phyloP scores from a whole-genome alignment of 768 basidiomycete genomes.

The Suillus alpinus region DNA sequence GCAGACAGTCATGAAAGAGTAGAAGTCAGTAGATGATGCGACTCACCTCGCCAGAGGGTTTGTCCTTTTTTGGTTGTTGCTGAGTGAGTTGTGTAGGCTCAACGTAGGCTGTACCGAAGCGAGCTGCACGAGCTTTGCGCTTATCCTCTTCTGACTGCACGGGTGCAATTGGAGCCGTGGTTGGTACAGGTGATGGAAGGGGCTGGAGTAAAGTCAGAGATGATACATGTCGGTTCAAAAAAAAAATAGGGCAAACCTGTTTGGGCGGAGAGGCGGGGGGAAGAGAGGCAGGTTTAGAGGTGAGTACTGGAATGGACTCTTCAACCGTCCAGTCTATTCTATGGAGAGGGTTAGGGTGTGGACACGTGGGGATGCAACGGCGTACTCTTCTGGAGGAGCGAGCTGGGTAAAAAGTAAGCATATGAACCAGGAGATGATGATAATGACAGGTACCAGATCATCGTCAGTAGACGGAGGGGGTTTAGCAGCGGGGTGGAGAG shows the following conservation, averaged over 20 bases:
- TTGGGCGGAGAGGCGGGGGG: conserved; percentile 1
- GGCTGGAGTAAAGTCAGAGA: conserved; percentile 6
- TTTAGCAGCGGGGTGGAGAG: conserved; percentile 32
- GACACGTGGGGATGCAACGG: conserved; percentile 3
- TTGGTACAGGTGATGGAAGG: conserved; percentile 3
- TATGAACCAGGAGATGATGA: not conserved
- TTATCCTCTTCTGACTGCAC: conserved; percentile 46
- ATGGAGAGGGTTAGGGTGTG: conserved; percentile 7
- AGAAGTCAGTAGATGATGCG: not conserved
- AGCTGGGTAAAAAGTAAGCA: conserved; percentile 18
- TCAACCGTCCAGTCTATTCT: conserved; percentile 46
- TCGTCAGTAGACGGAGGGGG: conserved; percentile 15
- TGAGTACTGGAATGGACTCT: conserved; percentile 19
- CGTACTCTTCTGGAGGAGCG: conserved; percentile 31
- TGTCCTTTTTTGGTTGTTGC: conserved; percentile 17
- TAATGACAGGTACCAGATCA: conserved; percentile 26
- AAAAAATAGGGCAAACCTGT: conserved; percentile 1
- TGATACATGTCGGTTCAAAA: not conserved
- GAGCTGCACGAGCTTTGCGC: conserved; percentile 58
- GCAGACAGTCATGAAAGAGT: not conserved
- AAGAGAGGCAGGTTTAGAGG: conserved; percentile 3
- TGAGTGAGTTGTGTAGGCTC: conserved; percentile 34
- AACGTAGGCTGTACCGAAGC: conserved; percentile 69
- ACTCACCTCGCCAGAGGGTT: conserved; percentile 14
- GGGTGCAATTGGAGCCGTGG: not conserved